Conservation (phyloP, 805 yeast genomes). For the Wickerhamiella kurtzmanii region DNA sequence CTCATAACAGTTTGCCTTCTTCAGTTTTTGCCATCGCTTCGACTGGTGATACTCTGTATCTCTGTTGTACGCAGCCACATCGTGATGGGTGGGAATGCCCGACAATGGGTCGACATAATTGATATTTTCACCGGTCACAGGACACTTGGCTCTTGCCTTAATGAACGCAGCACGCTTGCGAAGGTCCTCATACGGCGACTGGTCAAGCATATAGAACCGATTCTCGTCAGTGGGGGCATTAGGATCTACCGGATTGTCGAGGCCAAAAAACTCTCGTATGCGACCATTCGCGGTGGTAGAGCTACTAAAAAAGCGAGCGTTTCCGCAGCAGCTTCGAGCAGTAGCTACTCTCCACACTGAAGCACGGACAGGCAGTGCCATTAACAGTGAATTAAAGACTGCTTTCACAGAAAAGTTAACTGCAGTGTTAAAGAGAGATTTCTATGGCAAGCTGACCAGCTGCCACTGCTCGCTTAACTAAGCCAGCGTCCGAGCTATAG, state of each 20-base stretch:
- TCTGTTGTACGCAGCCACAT: constrained; percentile 73
- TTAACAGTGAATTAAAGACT: neutral
- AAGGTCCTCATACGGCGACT: constrained; percentile 75
- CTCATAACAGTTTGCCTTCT: constrained; percentile 81
- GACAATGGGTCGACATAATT: constrained; percentile 81
- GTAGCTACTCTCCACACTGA: neutral
- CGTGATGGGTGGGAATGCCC: constrained; percentile 94
- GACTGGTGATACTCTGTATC: constrained; percentile 60
- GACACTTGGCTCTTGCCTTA: constrained; percentile 77
- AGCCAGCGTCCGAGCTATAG: too few relatives aligned
- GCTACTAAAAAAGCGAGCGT: constrained; percentile 2
- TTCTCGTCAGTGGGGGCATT: constrained; percentile 49
- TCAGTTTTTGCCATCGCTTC: constrained; percentile 57
- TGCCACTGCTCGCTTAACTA: too few relatives aligned
- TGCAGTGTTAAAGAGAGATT: neutral
- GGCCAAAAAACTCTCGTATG: constrained; percentile 17
- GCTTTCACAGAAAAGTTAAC: neutral
- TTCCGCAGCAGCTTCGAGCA: neutral
- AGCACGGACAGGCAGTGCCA: neutral
- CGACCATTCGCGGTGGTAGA: constrained; percentile 12
- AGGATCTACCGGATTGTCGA: constrained; percentile 14
- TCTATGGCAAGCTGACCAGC: too few relatives aligned
- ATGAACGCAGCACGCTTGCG: constrained; percentile 87
- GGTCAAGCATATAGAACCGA: constrained; percentile 80
- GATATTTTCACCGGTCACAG: constrained; percentile 70